These are phyloP conservation scores for Penicillium bovifimosum DNA, from an alignment of 495 filamentous ascomycete genomes.

Conservation along the genomic window DNA sequence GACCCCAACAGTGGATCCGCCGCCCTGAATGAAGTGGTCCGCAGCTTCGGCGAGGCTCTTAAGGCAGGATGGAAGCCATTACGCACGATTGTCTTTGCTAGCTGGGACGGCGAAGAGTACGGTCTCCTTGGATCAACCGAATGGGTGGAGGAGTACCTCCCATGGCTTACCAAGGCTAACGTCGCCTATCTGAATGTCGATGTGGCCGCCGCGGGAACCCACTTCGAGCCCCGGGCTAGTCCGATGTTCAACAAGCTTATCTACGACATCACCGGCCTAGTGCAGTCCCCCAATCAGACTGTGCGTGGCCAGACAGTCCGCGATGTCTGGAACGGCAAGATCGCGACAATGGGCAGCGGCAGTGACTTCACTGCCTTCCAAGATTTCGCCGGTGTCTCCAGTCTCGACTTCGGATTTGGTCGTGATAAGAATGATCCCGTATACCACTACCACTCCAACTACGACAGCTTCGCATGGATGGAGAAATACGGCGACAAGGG, in stretches of 20 bases:
- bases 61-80: constrained; percentile 79
- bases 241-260: constrained; percentile 77
- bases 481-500: constrained; percentile 57
- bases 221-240: constrained; percentile 46
- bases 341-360: constrained; percentile 63
- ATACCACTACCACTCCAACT: constrained; percentile 77
- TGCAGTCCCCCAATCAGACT: constrained; percentile 74
- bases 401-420: constrained; percentile 56
- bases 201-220: constrained; percentile 50
- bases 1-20: constrained; percentile 88
- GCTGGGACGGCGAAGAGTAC: constrained; percentile 75
- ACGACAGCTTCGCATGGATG: constrained; percentile 75
- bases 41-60: constrained; percentile 72
- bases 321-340: constrained; percentile 55
- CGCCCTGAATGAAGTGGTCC: constrained; percentile 78
- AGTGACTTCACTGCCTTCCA: constrained; percentile 74
- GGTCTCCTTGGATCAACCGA: constrained; percentile 65
- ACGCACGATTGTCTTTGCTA: constrained; percentile 70
- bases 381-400: constrained; percentile 64
- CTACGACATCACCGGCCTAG: constrained; percentile 58
- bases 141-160: constrained; percentile 78
- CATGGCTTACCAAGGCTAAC: constrained; percentile 71
- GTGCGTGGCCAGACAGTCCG: constrained; percentile 58
- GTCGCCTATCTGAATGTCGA: constrained; percentile 73
- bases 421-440: constrained; percentile 43